Conservation (phyloP, 2,329 filamentous ascomycete genomes). For the Cladophialophora chaetospira region DNA sequence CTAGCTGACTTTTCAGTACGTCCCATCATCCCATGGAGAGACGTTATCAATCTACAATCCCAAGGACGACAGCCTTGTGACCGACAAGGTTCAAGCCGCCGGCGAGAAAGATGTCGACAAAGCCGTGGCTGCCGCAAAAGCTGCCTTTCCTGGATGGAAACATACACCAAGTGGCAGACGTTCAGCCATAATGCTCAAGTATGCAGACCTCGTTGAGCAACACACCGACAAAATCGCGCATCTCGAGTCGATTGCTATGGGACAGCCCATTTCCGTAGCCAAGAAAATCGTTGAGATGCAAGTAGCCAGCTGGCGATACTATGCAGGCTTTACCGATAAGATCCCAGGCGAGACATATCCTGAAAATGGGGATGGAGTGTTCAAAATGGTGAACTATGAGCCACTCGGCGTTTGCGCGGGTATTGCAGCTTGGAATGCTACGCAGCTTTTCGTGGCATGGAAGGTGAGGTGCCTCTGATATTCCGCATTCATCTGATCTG, state of each 20-base stretch:
- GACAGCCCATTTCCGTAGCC: conserved; percentile 65
- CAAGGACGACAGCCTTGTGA: conserved; percentile 32
- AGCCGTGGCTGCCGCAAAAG: conserved; percentile 41
- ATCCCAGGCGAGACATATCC: conserved; percentile 18
- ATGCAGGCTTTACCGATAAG: conserved; percentile 28
- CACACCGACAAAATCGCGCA: conserved; percentile 35
- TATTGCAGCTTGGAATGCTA: conserved; percentile 47
- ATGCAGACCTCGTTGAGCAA: conserved; percentile 48
- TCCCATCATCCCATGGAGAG: conserved; percentile 41
- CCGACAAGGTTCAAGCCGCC: conserved; percentile 31
- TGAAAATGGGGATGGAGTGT: conserved; percentile 28
- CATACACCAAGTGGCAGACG: too few relatives aligned
- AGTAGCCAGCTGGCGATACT: too few relatives aligned
- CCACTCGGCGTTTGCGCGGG: conserved; percentile 36
- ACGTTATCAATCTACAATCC: conserved; percentile 43
- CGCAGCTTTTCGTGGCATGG: conserved; percentile 41
- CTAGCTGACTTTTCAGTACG: too few relatives aligned
- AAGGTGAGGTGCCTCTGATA: too few relatives aligned
- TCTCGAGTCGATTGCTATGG: conserved; percentile 38
- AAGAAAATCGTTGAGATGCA: too few relatives aligned
- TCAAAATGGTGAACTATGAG: conserved; percentile 33
- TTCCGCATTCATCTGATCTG: too few relatives aligned
- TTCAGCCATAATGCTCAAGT: conserved; percentile 42
- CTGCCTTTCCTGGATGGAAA: conserved; percentile 40
- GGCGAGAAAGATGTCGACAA: conserved; percentile 39